These are phyloP conservation scores for Botrytis squamosa DNA, from an alignment of 2,329 filamentous ascomycete species.

Conservation along the genomic window DNA sequence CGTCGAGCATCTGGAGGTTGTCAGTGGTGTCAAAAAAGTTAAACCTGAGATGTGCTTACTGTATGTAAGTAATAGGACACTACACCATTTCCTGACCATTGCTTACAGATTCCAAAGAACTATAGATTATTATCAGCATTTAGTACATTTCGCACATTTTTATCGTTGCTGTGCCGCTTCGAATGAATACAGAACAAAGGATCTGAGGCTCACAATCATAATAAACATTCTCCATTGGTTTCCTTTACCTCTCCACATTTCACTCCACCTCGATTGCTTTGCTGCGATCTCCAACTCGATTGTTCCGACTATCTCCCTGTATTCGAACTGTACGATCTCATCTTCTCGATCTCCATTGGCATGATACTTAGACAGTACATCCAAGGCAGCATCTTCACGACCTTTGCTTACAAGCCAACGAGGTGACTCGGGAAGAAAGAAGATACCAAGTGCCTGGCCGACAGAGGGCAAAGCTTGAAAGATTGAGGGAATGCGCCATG, in stretches of 20 bases:
- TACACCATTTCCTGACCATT: constrained; percentile 31
- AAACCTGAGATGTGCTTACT: background rate
- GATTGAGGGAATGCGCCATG: constrained; percentile 27
- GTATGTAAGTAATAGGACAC: constrained; percentile 42
- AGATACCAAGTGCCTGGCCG: constrained; percentile 44
- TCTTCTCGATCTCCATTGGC: constrained; percentile 51
- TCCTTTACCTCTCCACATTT: constrained; percentile 21
- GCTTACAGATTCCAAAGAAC: constrained; percentile 29
- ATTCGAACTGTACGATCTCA: constrained; percentile 49
- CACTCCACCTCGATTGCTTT: constrained; percentile 40
- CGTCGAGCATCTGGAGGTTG: constrained; percentile 25
- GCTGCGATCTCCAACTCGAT: constrained; percentile 31
- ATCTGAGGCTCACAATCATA: constrained; percentile 16
- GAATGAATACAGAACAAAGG: background rate
- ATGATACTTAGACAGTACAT: constrained; percentile 53
- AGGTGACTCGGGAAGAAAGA: constrained; percentile 58
- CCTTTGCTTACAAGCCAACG: constrained; percentile 57
- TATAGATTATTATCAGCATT: background rate
- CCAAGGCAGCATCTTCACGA: constrained; percentile 50
- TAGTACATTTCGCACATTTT: background rate
- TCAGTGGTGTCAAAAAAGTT: background rate
- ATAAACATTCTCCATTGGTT: constrained; percentile 26
- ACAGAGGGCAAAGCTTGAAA: constrained; percentile 27
- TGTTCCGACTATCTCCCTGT: constrained; percentile 24
- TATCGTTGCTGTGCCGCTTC: background rate